These are phyloP conservation scores for Aquanectria penicillioides DNA, from an alignment of 2,329 filamentous ascomycete species.

Conservation along the genomic window DNA sequence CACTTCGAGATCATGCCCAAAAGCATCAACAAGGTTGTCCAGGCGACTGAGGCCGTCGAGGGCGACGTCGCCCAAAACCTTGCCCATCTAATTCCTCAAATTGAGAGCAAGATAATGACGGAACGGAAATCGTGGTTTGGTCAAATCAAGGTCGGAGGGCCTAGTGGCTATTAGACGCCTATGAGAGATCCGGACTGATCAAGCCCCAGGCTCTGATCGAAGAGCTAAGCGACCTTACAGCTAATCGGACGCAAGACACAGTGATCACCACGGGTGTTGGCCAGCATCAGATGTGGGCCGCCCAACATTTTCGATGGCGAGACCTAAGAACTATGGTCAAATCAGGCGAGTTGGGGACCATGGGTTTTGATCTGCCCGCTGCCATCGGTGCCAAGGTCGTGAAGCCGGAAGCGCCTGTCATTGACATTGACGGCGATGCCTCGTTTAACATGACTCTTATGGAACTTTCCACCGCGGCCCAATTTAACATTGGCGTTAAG, in stretches of 20 bases:
- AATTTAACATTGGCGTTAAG: conserved; percentile 97
- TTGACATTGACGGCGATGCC: conserved; percentile 97
- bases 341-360: conserved; percentile 87
- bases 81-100: conserved; percentile 75
- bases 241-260: conserved; percentile 81
- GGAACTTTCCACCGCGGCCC: conserved; percentile 88
- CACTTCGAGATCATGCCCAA: conserved; percentile 99
- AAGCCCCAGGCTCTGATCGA: conserved; percentile 95
- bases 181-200: conserved; percentile 84
- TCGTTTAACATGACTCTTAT: conserved; percentile 99
- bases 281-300: conserved; percentile 98
- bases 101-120: conserved; percentile 68
- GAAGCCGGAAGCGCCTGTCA: conserved; percentile 78
- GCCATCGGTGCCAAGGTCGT: conserved; percentile 94
- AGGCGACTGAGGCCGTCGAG: conserved; percentile 96
- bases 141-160: conserved; percentile 91
- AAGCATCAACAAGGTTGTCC: conserved; percentile 99
- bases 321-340: conserved; percentile 93
- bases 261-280: conserved; percentile 94
- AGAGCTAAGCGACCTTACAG: conserved; percentile 86
- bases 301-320: conserved; percentile 96
- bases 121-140: conserved; percentile 86
- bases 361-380: conserved; percentile 94
- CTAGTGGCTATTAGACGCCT: conserved; percentile 85
- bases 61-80: conserved; percentile 90